phyloP scores from a whole-genome alignment of 75 land plant genomes.

The Pinus taeda region DNA sequence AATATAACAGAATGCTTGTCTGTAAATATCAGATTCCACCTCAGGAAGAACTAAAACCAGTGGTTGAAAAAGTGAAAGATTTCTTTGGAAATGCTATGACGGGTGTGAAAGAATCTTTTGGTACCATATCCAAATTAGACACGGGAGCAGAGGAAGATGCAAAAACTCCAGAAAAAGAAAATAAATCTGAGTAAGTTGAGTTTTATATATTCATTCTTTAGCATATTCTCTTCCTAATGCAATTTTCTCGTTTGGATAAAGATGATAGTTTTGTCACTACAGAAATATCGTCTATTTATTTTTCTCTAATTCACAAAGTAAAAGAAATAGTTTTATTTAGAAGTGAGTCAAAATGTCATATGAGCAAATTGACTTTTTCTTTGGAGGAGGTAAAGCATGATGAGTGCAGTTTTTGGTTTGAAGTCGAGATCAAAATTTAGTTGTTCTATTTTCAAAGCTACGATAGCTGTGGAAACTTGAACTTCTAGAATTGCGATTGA shows the following conservation, averaged over 20 bases:
- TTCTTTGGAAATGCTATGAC: constrained; percentile 69
- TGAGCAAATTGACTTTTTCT: not conserved
- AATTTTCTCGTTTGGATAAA: not conserved
- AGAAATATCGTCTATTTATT: not conserved
- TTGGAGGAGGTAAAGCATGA: not conserved
- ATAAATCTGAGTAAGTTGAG: constrained; percentile 37
- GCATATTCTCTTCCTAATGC: not conserved
- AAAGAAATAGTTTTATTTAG: not conserved
- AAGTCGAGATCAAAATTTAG: not conserved
- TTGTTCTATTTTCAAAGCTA: not conserved
- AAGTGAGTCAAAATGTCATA: not conserved
- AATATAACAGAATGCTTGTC: not conserved
- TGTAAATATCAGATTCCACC: constrained; percentile 68
- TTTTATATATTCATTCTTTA: not conserved
- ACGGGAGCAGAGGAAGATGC: constrained; percentile 28
- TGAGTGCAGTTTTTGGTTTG: not conserved
- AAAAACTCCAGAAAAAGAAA: constrained; percentile 17
- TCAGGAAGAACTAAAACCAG: constrained; percentile 76
- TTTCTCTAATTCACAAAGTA: not conserved
- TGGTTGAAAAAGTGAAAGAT: constrained; percentile 88
- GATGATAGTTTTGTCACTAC: not conserved
- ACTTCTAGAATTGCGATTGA: not conserved
- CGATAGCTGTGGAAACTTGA: not conserved
- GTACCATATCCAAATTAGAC: constrained; percentile 49
- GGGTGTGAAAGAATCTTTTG: constrained; percentile 77